Evolutionary conservation across 768 basidiomycete species (phyloP), one percentile per base, ranked within the genome.

Genomic region (Phylloporus scabripes): DNA sequence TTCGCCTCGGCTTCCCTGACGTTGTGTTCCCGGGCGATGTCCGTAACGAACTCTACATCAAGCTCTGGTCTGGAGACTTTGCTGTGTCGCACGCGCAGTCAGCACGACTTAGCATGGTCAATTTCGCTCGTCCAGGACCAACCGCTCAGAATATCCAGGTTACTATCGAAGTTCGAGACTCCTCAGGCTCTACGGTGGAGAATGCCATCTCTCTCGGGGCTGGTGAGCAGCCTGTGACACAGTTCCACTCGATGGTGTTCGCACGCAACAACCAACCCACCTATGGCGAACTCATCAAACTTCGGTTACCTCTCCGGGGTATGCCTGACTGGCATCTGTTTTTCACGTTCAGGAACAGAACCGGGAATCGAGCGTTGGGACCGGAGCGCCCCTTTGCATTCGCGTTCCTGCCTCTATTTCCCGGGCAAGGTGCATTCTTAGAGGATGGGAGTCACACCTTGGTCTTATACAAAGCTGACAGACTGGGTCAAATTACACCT

Each of bases 1-100:
- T 86, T 11, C 87, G 92, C 3, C 81, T 98, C 29, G 92, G 92
- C 26, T 98, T 98, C 63, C 89, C 95, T 0, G 95, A 98, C 57
- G 93, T 96, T 7, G 93, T 95, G 8, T 93, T 93, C 62, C 94
- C 94, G 3, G 90, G 88, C 7, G 87, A 90, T 53, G 70, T 81
- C n/a, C 83, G 95, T 14, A 97, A 98, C 60, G 95, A 98, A 55
- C 75, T 97, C 11, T 98, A 97, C 67, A 79, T 97, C 72, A 96
- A 96, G 66, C 78, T 98, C 0, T 97, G 93, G 93, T 86, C 83
- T 48, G 95, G 91, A 33, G 87, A 92, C 54, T 98, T 98, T 62
- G 69, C 75, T 2, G 70, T 79, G 0, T 73, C 78, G 3, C 77
- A 79, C 51, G 68, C 65, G 36, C 68, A 70, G 23, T 74, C 82